These are phyloP conservation scores for Apophysomyces sp. DNA, from an alignment of 371 early-diverging fungal genomes.

Conservation along the genomic window DNA sequence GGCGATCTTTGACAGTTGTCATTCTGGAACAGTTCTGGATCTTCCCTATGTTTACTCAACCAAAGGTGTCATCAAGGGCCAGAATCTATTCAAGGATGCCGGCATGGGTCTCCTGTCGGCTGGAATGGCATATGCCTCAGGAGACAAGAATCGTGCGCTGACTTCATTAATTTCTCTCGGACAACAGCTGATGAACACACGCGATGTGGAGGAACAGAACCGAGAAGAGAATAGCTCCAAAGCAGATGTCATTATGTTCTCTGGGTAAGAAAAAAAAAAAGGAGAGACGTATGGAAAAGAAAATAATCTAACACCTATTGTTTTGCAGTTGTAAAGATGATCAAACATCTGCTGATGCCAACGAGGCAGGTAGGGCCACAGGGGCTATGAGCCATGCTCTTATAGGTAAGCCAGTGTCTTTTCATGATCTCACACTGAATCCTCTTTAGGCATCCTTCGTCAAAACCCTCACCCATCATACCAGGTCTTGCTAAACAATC, in stretches of 20 bases:
- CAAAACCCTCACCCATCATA: conserved; percentile 30
- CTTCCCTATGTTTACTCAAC: conserved; percentile 79
- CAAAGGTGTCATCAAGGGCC: conserved; percentile 60
- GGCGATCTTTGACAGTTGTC: conserved; percentile 80
- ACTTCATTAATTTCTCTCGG: conserved; percentile 42
- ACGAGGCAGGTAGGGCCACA: conserved; percentile 56
- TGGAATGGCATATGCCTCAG: conserved; percentile 51
- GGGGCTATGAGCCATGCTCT: conserved; percentile 90
- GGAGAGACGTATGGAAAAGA: neutral
- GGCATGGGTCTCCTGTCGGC: conserved; percentile 38
- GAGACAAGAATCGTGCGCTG: conserved; percentile 35
- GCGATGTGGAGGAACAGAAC: conserved; percentile 30
- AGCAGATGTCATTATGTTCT: conserved; percentile 83
- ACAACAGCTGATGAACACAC: conserved; percentile 33
- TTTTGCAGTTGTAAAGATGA: conserved; percentile 69
- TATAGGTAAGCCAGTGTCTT: conserved; percentile 13
- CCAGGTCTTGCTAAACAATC: conserved; percentile 21
- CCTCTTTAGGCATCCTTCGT: conserved; percentile 12
- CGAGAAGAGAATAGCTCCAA: conserved; percentile 51
- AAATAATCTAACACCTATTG: neutral
- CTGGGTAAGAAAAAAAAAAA: conserved; percentile 39
- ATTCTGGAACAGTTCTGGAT: conserved; percentile 82
- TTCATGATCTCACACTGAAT: neutral
- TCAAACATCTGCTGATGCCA: conserved; percentile 86
- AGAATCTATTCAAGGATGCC: conserved; percentile 41